Evolutionary conservation across 2,329 filamentous ascomycete species (phyloP).

Genomic region (Ceratocystis ficicola): DNA sequence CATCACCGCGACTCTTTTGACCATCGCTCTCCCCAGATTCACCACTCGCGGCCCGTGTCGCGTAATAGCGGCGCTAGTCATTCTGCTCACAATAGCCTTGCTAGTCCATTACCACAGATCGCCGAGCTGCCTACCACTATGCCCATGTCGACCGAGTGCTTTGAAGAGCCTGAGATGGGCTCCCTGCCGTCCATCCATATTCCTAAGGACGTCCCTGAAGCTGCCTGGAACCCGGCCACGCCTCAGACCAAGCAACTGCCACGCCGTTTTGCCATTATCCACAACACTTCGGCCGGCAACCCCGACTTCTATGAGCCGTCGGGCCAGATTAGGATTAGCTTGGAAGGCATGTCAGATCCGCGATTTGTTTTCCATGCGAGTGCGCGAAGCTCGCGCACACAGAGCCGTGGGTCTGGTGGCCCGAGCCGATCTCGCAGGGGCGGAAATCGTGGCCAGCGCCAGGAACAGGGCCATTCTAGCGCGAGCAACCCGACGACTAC

Average conservation of each 20-base stretch:
- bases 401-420: constrained; percentile 25
- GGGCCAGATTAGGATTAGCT: constrained; percentile 30
- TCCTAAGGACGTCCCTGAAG: constrained; percentile 49
- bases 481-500: no score
- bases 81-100: not conserved
- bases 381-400: constrained; percentile 27
- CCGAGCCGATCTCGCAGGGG: constrained; percentile 27
- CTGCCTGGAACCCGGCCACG: constrained; percentile 49
- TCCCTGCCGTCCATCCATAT: constrained; percentile 60
- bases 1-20: constrained; percentile 12
- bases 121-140: constrained; percentile 31
- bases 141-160: constrained; percentile 65
- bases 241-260: constrained; percentile 44
- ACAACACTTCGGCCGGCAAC: constrained; percentile 30
- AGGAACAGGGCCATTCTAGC: not conserved
- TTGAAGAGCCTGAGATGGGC: constrained; percentile 69
- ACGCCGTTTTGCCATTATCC: constrained; percentile 36
- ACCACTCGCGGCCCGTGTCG: constrained; percentile 1
- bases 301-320: constrained; percentile 29
- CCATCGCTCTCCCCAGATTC: not conserved
- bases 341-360: constrained; percentile 32
- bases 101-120: not conserved
- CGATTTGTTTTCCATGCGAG: constrained; percentile 33
- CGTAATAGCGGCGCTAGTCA: constrained; percentile 4
- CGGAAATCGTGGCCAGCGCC: constrained; percentile 11